Percentiles rank a stretch among this genome's conserved stretches.
Conservation (phyloP, 306 rosid species). For the Bauhinia variegata region DNA sequence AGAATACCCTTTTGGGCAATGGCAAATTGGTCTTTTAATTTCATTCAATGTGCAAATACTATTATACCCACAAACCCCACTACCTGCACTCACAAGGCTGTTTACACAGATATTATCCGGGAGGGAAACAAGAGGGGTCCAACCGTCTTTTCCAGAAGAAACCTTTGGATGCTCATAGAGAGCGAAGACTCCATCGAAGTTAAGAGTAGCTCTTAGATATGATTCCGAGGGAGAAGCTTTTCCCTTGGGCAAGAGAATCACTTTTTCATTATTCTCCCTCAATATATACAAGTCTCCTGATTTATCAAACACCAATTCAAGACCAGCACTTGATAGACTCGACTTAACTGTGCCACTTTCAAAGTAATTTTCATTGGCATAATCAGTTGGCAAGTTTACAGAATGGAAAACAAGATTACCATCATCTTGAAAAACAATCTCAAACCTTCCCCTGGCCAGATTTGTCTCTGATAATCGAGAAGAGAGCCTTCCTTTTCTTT, state of each 20-base stretch:
- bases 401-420: slow-evolving; percentile 33
- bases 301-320: background rate
- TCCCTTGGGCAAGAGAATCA: background rate
- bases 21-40: slow-evolving; percentile 1
- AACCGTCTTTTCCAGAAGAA: background rate
- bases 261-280: background rate
- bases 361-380: slow-evolving; percentile 18
- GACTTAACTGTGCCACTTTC: background rate
- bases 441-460: slow-evolving; percentile 34
- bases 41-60: slow-evolving; percentile 1
- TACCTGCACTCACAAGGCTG: background rate
- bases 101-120: background rate
- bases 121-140: background rate
- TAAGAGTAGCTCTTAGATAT: slow-evolving; percentile 32
- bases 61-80: slow-evolving; percentile 29
- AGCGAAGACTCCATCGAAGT: slow-evolving; percentile 41
- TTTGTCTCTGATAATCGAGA: background rate
- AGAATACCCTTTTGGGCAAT: slow-evolving; percentile 35
- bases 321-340: background rate
- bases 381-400: slow-evolving; percentile 17
- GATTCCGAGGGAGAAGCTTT: background rate
- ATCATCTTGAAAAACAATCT: slow-evolving; percentile 17
- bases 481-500: background rate
- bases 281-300: slow-evolving; percentile 32
- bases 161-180: background rate